Evolutionary conservation across 306 rosid genomes (phyloP), one percentile per base, ranked within the genome.

Genomic region (Cicer yamashitae): DNA sequence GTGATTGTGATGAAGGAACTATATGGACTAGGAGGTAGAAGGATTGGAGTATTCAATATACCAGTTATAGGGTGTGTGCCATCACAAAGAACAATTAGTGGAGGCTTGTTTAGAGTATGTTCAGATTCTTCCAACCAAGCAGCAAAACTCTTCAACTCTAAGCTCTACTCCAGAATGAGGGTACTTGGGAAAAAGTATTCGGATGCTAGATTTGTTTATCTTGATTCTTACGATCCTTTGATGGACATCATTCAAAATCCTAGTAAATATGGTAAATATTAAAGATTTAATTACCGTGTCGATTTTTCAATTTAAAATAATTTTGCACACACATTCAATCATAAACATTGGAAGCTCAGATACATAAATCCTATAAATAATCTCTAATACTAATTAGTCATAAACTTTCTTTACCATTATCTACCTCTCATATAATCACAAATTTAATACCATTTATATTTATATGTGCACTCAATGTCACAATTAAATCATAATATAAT

Each of bases 61-160:
- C 84, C 90, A 22, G 81, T 84, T 10, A 82, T 89, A 25, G 97
- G 98, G 74, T 93, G 97, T 79, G 84, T 93, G 50, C 98, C 98
- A 9, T 80, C 93, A 46, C 87, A 86, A 80, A 89, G 96, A 82
- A 93, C 96, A 47, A 13, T 91, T 7, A 47, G 38, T 47, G 91
- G 93, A 71, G 91, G 87, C 66, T 9, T 34, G 0, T 8, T 13
- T 6, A 84, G 88, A 75, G 73, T 46, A 13, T 93, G 98, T 47
- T 79, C 81, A 18, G 39, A 73, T 50, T 56, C 61, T 11, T 66
- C 85, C 14, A 91, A 93, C 60, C 20, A 41, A 75, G 96, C 86
- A 60, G 94, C 98, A 14, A 9, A 0, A 7, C 86, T 89, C 54
- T 89, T 93, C 83, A 93, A 93, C 81, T 79, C 88, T 7, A 93